Base-by-base conservation (phyloP, 1,139 yeast species). In the Protomyces inouyei region DNA sequence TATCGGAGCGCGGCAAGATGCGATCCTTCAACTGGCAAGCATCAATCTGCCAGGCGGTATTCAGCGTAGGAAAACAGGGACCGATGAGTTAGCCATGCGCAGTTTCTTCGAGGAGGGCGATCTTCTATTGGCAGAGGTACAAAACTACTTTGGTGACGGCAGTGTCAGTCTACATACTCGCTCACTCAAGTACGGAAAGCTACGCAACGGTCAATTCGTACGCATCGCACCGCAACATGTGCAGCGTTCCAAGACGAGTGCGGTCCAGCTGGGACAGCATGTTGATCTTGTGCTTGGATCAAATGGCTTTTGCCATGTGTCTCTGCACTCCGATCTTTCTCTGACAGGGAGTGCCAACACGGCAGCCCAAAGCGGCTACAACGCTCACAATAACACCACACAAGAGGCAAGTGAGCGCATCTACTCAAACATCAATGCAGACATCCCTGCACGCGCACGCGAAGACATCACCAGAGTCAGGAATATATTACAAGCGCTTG, bases 31-130 rank as follows among this genome's bases (percentile, higher is more conserved):
- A 90, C 80, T 95, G 67, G 98, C 98, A 9, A 89, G 97, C 0
- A 97, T 95, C 28, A 95, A 95, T 75, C 80, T 95, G 68, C 99
- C 99, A 0, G 98, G 99, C 64, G 99, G 99, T 65, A 90, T 95
- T 2, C 78, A 93, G 71, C 83, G 98, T 75, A 82, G 98, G 72
- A 95, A 95, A 74, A 86, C 93, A 36, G 98, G 95, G 72, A 85
- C 88, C 69, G 99, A 95, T 77, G 98, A 95, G 76, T 79, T 95
- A 68, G 97, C 92, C 74, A 95, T 95, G 99, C 82, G 98, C 71
- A 85, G 83, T 70, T 90, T 92, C 73, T 79, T 95, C 71, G 93
- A 93, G 74, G 99, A 95, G 73, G 98, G 98, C n/a, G 98, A 95
- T 76, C 80, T 95, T 68, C 78, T 95, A 68, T 92, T 95, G 73